Evolutionary conservation across 2,329 filamentous ascomycete genomes (phyloP).

Genomic region (Microsporum ferrugineum): DNA sequence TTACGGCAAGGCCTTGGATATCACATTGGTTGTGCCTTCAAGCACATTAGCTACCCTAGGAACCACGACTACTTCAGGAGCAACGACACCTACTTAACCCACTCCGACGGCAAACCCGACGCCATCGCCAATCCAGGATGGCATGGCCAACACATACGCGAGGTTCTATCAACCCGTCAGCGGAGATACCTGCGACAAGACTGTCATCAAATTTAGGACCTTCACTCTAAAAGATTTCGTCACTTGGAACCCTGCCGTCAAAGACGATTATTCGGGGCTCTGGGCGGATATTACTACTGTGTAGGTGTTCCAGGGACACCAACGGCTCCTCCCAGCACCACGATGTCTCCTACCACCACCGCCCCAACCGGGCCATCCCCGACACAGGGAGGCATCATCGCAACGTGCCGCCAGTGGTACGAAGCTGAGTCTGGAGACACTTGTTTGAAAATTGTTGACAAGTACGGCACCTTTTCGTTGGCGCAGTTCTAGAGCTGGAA

Average conservation of each 20-base stretch:
- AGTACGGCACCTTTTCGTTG: conserved; percentile 6
- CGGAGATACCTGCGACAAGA: background rate
- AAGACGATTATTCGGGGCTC: conserved; percentile 13
- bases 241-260: conserved; percentile 19
- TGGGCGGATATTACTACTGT: conserved; percentile 17
- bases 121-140: background rate
- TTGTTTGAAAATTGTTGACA: conserved; percentile 6
- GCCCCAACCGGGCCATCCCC: conserved; percentile 5
- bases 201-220: background rate
- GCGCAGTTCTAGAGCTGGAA: conserved; percentile 8
- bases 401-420: conserved; percentile 4
- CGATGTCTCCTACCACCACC: background rate
- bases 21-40: background rate
- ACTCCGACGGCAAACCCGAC: background rate
- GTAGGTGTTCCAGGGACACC: conserved; percentile 13
- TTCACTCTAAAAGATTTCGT: conserved; percentile 11
- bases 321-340: background rate
- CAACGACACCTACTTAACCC: background rate
- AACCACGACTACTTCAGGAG: background rate
- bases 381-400: conserved; percentile 7
- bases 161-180: background rate
- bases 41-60: background rate
- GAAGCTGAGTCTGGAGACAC: background rate
- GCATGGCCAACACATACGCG: background rate
- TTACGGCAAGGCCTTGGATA: background rate